Evolutionary conservation across 495 filamentous ascomycete genomes (phyloP).

Genomic region (Baudoinia panamericana): DNA sequence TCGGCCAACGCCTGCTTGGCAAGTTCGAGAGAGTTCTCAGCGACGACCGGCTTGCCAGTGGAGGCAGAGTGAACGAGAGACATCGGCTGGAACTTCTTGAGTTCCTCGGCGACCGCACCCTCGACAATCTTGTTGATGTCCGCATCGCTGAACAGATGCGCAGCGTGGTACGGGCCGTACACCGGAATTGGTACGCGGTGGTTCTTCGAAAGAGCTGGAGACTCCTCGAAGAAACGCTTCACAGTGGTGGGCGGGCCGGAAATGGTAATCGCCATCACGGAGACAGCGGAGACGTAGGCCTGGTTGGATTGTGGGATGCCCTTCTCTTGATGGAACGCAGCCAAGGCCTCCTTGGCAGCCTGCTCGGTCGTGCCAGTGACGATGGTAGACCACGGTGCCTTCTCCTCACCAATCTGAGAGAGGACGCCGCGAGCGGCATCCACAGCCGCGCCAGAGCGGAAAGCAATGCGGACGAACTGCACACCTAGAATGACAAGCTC

Average conservation of each 20-base stretch:
- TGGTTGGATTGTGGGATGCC: constrained; percentile 45
- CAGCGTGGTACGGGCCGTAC: constrained; percentile 69
- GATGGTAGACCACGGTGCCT: constrained; percentile 45
- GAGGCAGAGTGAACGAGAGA: constrained; percentile 30
- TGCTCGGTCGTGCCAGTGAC: constrained; percentile 34
- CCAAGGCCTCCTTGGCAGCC: constrained; percentile 35
- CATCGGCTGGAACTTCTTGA: constrained; percentile 23
- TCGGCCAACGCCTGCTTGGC: constrained; percentile 26
- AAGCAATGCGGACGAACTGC: constrained; percentile 57
- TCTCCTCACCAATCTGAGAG: constrained; percentile 36
- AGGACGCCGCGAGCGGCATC: constrained; percentile 38
- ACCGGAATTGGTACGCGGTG: constrained; percentile 55
- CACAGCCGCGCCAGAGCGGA: constrained; percentile 54
- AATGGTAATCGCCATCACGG: constrained; percentile 55
- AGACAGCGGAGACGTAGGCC: constrained; percentile 64
- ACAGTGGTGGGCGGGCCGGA: constrained; percentile 64
- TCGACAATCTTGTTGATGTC: constrained; percentile 51
- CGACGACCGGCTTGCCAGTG: constrained; percentile 29
- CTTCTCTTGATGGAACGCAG: constrained; percentile 42
- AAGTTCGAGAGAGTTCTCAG: constrained; percentile 28
- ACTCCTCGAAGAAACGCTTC: constrained; percentile 41
- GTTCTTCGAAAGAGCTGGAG: constrained; percentile 38
- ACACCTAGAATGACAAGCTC: constrained; percentile 55
- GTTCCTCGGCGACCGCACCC: constrained; percentile 29
- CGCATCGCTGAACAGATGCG: constrained; percentile 50